Conservation (phyloP, 179 eudicot species). For the Spinacia oleracea region DNA sequence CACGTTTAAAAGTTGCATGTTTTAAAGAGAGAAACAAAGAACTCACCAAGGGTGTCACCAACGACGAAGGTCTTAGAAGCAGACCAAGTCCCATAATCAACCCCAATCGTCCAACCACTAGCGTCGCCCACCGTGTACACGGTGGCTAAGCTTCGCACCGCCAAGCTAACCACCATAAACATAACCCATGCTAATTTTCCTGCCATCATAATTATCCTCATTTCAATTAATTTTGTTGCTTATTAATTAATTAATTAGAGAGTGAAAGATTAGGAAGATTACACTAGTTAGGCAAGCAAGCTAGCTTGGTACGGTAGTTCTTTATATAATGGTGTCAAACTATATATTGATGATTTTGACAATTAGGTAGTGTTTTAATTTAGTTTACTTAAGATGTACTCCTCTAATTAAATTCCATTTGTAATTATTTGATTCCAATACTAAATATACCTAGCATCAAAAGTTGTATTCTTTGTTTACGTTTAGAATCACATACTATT, state of each 20-base stretch:
- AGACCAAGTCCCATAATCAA: slow-evolving; percentile 67
- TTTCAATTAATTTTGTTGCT: neutral
- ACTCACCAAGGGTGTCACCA: slow-evolving; percentile 71
- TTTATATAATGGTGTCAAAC: slow-evolving; percentile 5
- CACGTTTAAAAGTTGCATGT: too few relatives aligned
- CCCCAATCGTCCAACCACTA: slow-evolving; percentile 63
- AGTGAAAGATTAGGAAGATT: neutral
- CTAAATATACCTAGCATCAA: neutral
- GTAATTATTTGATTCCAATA: neutral
- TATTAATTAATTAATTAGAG: neutral
- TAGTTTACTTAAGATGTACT: slow-evolving; percentile 5
- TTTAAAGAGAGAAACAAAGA: too few relatives aligned
- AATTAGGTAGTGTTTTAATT: neutral
- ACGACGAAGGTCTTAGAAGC: slow-evolving; percentile 51
- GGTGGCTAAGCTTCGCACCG: slow-evolving; percentile 39
- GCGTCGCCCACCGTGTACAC: slow-evolving; percentile 70
- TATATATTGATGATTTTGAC: neutral
- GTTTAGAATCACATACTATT: slow-evolving; percentile 12
- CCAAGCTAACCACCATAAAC: slow-evolving; percentile 11
- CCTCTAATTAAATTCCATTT: neutral
- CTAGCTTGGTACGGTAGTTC: neutral
- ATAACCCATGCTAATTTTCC: slow-evolving; percentile 1
- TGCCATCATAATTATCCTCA: neutral
- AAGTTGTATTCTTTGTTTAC: slow-evolving; percentile 11
- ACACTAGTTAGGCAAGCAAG: neutral